Percentiles rank a stretch among this genome's conserved stretches.
These are phyloP conservation scores for Suillus discolor DNA, from an alignment of 768 basidiomycete species.

Conservation along the genomic window DNA sequence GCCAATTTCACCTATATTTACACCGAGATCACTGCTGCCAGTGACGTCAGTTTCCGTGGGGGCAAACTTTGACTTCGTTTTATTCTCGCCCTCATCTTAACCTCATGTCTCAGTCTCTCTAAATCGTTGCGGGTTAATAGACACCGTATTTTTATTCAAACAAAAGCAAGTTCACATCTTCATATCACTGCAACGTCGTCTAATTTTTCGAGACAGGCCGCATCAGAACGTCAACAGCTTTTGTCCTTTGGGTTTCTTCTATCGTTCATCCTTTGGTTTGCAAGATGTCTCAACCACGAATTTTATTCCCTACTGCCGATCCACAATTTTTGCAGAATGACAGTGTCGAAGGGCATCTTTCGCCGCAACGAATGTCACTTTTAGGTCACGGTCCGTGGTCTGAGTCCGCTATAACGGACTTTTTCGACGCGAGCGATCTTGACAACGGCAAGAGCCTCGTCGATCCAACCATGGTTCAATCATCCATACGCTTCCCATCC, in stretches of 20 bases:
- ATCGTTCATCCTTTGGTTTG: slow-evolving; percentile 19
- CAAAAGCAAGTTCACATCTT: background rate
- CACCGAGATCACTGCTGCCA: background rate
- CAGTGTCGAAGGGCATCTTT: slow-evolving; percentile 59
- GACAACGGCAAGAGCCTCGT: slow-evolving; percentile 11
- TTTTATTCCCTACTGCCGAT: slow-evolving; percentile 28
- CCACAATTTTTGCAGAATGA: slow-evolving; percentile 36
- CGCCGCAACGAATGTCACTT: slow-evolving; percentile 53
- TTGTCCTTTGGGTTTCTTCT: background rate
- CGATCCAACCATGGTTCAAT: slow-evolving; percentile 2
- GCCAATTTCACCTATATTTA: background rate
- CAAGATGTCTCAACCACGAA: slow-evolving; percentile 27
- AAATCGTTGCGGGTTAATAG: background rate
- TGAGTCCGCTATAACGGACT: slow-evolving; percentile 16
- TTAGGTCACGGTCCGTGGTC: slow-evolving; percentile 17
- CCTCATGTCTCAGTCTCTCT: slow-evolving; percentile 2
- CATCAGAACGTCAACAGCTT: background rate
- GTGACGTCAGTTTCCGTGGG: slow-evolving; percentile 5
- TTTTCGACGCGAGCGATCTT: background rate
- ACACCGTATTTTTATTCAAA: background rate
- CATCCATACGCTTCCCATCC: slow-evolving; percentile 4
- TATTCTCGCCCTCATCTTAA: background rate
- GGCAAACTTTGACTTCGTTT: background rate
- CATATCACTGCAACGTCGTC: background rate
- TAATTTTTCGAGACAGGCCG: background rate